phyloP scores from a whole-genome alignment of 768 basidiomycete species.

The Leccinum sublutescens region DNA sequence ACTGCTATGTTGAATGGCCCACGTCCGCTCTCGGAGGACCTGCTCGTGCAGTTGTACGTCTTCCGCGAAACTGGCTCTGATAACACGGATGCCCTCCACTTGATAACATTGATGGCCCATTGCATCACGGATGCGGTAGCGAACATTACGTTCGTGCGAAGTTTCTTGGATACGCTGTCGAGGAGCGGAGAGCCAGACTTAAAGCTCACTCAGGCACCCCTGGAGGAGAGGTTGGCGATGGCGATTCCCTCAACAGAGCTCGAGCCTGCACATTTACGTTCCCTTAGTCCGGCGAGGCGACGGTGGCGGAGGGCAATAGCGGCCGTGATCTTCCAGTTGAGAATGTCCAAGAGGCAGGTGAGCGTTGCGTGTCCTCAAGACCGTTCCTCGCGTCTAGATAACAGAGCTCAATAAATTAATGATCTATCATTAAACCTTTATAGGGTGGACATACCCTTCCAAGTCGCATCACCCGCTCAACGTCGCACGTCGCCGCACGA shows the following conservation, averaged over 20 bases:
- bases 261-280: constrained; percentile 28
- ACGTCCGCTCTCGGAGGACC: constrained; percentile 39
- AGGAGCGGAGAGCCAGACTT: not conserved
- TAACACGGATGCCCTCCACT: constrained; percentile 35
- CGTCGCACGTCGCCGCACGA: constrained; percentile 36
- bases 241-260: constrained; percentile 40
- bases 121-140: constrained; percentile 50
- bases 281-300: constrained; percentile 35
- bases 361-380: not conserved
- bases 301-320: constrained; percentile 51
- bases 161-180: constrained; percentile 44
- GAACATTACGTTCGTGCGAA: constrained; percentile 40
- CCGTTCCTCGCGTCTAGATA: not conserved
- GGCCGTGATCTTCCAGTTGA: constrained; percentile 34
- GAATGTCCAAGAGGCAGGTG: constrained; percentile 38
- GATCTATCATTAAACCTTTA: constrained; percentile 33
- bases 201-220: constrained; percentile 16
- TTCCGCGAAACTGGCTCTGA: constrained; percentile 36
- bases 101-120: constrained; percentile 48
- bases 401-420: constrained; percentile 15
- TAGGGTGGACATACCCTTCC: constrained; percentile 63
- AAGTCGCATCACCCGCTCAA: constrained; percentile 36
- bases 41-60: constrained; percentile 43
- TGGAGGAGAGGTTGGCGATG: constrained; percentile 43
- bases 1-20: constrained; percentile 34